Base-by-base conservation (phyloP, 192 early-diverging fungal species). In the Diversispora epigaea region DNA sequence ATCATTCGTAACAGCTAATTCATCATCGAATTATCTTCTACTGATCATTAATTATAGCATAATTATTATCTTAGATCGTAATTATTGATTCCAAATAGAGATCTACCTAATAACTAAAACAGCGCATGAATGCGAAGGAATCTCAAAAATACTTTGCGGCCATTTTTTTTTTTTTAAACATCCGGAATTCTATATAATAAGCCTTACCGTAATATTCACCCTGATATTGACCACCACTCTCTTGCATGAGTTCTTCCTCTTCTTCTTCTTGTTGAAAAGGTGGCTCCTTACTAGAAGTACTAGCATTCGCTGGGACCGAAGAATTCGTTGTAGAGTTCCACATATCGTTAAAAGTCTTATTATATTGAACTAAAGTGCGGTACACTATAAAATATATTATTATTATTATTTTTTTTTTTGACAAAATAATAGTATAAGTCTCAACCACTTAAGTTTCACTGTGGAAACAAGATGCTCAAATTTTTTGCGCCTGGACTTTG, bases 161-260 rank as follows among this genome's bases (percentile, higher is more conserved):
- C 14, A 22, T 62, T 62, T 40, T 39, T 19, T 63, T 54, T 54
- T 32, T 32, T 32, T 32, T 32, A 1, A 32, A 32, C 25, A 32
- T 32, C 25, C 25, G 15, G 17, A 45, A 44, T 44, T n/a, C 6
- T 6, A 8, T 19, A 52, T 49, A 39, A 50, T 17, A 25, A 50
- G 22, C 19, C 39, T 71, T 17, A 71, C 68, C 68, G 41, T 71
- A 71, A 43, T 57, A 71, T 55, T 52, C 49, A 4, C 54, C 56
- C 47, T 60, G 56, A 74, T 44, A 74, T 46, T 15, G 54, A 17
- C 56, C 56, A 74, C 54, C n/a, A 22, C 54, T 44, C 21, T 74
- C 72, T 62, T 46, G 72, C 22, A 74, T 25, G 46, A 62, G 56
- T 45, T 73, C 71, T 50, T 73, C 71, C 15, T 73, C 71, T 14